phyloP scores from a whole-genome alignment of 2,329 filamentous ascomycete species.

The Ploettnerulaceae sp. region DNA sequence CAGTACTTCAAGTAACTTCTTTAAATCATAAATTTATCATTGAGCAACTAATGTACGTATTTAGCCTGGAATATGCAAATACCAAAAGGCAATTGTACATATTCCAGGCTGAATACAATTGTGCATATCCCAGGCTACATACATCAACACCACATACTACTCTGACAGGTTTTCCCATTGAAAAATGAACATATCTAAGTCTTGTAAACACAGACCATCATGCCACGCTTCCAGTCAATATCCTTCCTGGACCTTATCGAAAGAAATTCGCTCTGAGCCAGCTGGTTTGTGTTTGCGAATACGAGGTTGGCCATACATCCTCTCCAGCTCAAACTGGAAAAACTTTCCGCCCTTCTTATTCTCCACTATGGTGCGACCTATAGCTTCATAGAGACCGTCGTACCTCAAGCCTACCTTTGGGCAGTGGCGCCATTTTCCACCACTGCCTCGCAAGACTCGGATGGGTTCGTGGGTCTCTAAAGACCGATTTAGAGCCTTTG shows the following conservation, averaged over 20 bases:
- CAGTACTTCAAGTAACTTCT: too few relatives aligned
- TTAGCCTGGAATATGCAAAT: too few relatives aligned
- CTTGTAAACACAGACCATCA: too few relatives aligned
- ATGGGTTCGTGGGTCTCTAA: neutral
- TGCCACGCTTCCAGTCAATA: neutral
- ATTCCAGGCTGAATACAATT: too few relatives aligned
- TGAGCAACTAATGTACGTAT: too few relatives aligned
- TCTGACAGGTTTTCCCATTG: too few relatives aligned
- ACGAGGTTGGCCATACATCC: neutral
- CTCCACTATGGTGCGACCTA: neutral
- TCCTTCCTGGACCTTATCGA: neutral
- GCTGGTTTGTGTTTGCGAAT: neutral
- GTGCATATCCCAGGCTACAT: too few relatives aligned
- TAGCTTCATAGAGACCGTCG: neutral
- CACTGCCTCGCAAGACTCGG: neutral
- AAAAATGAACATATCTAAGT: too few relatives aligned
- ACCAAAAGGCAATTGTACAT: too few relatives aligned
- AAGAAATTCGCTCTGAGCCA: neutral
- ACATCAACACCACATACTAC: too few relatives aligned
- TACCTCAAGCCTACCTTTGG: neutral
- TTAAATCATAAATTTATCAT: too few relatives aligned
- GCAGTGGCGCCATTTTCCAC: neutral
- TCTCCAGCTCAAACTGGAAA: neutral
- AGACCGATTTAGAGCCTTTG: neutral
- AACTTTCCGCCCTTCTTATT: constrained; percentile 2